phyloP scores from a whole-genome alignment of 495 filamentous ascomycete species.

The Aspergillus sclerotioniger region DNA sequence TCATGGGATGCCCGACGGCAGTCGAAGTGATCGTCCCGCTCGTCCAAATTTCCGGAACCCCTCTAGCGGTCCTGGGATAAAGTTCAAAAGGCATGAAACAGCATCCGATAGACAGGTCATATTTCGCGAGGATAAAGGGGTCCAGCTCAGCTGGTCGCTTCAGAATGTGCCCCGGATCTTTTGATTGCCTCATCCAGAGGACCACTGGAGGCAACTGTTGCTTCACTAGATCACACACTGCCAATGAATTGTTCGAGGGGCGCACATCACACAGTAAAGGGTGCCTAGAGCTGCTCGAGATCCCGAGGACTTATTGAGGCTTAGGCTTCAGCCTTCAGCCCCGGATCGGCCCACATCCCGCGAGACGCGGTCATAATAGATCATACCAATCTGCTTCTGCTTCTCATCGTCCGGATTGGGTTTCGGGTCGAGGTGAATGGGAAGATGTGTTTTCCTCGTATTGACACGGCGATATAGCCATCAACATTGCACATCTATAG shows the following conservation, averaged over 20 bases:
- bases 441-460: not conserved
- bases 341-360: constrained; percentile 18
- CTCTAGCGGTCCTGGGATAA: constrained; percentile 9
- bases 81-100: constrained; percentile 8
- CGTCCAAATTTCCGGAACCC: constrained; percentile 21
- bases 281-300: not conserved
- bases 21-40: constrained; percentile 18
- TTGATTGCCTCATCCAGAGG: not conserved
- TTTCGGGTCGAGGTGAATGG: not conserved
- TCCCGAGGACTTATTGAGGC: not conserved
- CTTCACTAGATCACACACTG: not conserved
- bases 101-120: constrained; percentile 8
- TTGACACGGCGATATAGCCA: not conserved
- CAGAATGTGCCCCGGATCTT: not conserved
- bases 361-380: constrained; percentile 10
- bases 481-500: not conserved
- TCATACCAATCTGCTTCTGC: not conserved
- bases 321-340: constrained; percentile 7
- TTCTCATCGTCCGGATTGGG: not conserved
- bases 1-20: constrained; percentile 1
- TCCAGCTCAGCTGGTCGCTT: constrained; percentile 2
- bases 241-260: constrained; percentile 1
- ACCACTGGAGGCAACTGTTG: not conserved
- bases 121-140: not conserved
- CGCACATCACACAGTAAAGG: not conserved